Evolutionary conservation across 176 grass and related monocot species (phyloP).

Genomic region (Rhipidocladum racemiflorum): DNA sequence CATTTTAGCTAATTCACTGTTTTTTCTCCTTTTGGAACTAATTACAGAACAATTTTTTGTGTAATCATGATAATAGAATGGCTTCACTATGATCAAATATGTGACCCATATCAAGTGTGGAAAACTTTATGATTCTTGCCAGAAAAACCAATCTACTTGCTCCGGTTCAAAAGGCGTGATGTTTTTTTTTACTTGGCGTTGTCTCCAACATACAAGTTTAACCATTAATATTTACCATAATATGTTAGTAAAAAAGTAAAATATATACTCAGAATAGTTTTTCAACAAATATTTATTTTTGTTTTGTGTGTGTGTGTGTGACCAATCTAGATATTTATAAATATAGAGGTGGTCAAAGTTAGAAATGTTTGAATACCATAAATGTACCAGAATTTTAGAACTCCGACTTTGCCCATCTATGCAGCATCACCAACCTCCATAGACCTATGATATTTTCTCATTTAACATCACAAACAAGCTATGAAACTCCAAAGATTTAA

Average conservation of each 20-base stretch:
- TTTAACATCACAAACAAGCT: background rate
- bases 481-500: conserved; percentile 5
- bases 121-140: background rate
- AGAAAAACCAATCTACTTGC: conserved; percentile 11
- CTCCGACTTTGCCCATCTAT: conserved; percentile 10
- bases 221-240: background rate
- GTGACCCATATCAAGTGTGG: no score
- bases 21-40: background rate
- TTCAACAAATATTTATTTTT: no score
- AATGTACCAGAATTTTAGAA: conserved; percentile 25
- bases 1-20: background rate
- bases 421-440: conserved; percentile 4
- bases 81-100: background rate
- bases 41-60: background rate
- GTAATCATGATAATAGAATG: conserved; percentile 8
- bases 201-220: conserved; percentile 16
- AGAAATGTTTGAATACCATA: conserved; percentile 21
- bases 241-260: background rate
- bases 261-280: no score
- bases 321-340: conserved; percentile 19
- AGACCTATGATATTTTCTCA: conserved; percentile 1
- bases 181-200: background rate
- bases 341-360: background rate
- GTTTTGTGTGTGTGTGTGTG: background rate
- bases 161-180: no score